Evolutionary conservation across 108 stramenopile species (phyloP), one percentile per base, ranked within the genome.

Genomic region (Skeletonema costatum): DNA sequence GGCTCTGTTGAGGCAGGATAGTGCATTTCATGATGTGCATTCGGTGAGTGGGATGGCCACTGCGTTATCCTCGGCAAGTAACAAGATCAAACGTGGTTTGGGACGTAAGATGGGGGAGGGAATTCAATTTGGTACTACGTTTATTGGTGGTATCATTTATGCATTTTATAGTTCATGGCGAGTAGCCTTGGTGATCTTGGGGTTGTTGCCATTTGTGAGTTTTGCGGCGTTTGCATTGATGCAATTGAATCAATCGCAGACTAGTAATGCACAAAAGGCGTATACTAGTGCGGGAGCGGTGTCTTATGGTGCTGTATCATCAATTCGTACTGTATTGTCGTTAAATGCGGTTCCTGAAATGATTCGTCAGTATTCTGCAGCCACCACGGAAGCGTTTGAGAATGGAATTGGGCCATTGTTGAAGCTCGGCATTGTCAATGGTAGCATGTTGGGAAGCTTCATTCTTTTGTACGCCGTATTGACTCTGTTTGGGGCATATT

Each of bases 91-190:
- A 65, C 68, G 88, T 1, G 89, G 89, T 5, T 19, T 88, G n/a
- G 90, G 92, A 17, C 72, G 86, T 1, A 88, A 93, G 59, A 80
- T 90, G 87, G 92, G 76, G 0, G 88, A 93, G 56, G 92, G 92
- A 1, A 76, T 93, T 9, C 90, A 93, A 65, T 93, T 91, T 51
- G 70, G 75, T 10, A 88, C 86, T 0, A 87, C 84, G 2, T 78
- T 82, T 36, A 35, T 93, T 8, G 90, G 89, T 4, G 92, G 92
- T 0, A 51, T 91, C 32, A 82, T 50, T 7, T 90, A 83, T 70
- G 86, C 85, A 7, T 86, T 93, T 61, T 88, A 62, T 12, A 68
- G 77, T 17, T 60, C 60, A 0, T 93, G 90, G 90, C 82, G 75
- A 51, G 87, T 91, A 11, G 87, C 87, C 8, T 66, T 91, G 31